These are phyloP conservation scores for Neurospora sp. DNA, from an alignment of 495 filamentous ascomycete species.

Conservation along the genomic window DNA sequence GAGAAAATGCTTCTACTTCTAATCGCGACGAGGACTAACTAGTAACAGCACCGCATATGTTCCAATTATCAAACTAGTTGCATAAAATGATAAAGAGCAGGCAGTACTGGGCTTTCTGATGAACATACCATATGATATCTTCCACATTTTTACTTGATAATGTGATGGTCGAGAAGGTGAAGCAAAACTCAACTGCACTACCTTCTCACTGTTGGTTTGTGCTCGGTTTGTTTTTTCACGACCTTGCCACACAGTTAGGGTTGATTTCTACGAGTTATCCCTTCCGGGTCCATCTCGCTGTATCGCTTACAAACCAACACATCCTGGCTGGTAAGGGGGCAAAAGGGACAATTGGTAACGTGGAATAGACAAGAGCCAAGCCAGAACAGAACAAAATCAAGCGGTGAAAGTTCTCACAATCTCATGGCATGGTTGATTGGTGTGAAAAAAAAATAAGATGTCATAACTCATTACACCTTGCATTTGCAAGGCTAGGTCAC, in stretches of 20 bases:
- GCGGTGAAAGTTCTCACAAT: background rate
- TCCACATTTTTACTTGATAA: too few relatives aligned
- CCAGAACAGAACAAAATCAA: background rate
- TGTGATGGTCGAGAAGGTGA: too few relatives aligned
- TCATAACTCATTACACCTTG: background rate
- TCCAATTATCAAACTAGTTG: too few relatives aligned
- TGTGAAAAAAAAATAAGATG: background rate
- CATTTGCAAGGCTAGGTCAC: background rate
- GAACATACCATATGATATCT: too few relatives aligned
- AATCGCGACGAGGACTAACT: too few relatives aligned
- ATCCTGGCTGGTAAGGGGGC: background rate
- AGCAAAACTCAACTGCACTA: too few relatives aligned
- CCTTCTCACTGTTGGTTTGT: too few relatives aligned
- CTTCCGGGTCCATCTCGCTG: background rate
- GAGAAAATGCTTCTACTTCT: too few relatives aligned
- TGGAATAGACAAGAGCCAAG: background rate
- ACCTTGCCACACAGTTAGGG: background rate
- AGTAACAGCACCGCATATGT: too few relatives aligned
- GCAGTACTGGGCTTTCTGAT: too few relatives aligned
- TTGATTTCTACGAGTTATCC: background rate
- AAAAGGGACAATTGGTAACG: background rate
- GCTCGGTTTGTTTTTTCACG: too few relatives aligned
- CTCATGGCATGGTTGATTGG: background rate
- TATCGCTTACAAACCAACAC: background rate
- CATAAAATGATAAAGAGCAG: too few relatives aligned